Percentiles rank a stretch among this genome's conserved stretches.
phyloP scores from a whole-genome alignment of 257 asterid species.

The Przewalskia tangutica region DNA sequence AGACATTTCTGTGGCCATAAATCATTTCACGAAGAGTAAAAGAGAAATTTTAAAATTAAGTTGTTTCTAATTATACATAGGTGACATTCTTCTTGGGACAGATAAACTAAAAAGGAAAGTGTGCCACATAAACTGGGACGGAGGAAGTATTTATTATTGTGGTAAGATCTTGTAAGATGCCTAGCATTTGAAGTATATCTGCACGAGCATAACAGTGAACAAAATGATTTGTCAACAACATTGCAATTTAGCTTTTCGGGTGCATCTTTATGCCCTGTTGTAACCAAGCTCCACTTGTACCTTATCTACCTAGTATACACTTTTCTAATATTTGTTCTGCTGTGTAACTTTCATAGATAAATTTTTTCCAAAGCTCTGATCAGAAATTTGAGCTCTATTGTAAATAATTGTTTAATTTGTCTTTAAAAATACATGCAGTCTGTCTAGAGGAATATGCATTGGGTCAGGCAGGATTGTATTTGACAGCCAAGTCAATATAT shows the following conservation, averaged over 20 bases:
- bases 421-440: neutral
- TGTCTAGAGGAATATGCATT: neutral
- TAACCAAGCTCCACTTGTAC: neutral
- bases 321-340: neutral
- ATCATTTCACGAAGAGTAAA: too few species aligned
- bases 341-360: neutral
- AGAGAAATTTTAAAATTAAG: too few species aligned
- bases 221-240: neutral
- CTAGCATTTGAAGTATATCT: neutral
- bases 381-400: neutral
- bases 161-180: neutral
- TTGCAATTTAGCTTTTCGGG: neutral
- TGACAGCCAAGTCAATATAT: neutral
- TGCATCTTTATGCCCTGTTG: neutral
- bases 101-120: too few species aligned
- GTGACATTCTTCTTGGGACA: too few species aligned
- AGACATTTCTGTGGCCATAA: too few species aligned
- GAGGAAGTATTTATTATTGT: neutral
- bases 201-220: neutral
- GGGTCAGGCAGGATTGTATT: neutral
- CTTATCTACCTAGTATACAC: neutral
- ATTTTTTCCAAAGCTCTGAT: neutral
- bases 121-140: too few species aligned
- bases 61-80: too few species aligned
- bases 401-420: neutral